Percentiles rank a stretch among this genome's conserved stretches.
Evolutionary conservation across 2,329 filamentous ascomycete genomes (phyloP).

Genomic region (Cladorrhinum sp.): DNA sequence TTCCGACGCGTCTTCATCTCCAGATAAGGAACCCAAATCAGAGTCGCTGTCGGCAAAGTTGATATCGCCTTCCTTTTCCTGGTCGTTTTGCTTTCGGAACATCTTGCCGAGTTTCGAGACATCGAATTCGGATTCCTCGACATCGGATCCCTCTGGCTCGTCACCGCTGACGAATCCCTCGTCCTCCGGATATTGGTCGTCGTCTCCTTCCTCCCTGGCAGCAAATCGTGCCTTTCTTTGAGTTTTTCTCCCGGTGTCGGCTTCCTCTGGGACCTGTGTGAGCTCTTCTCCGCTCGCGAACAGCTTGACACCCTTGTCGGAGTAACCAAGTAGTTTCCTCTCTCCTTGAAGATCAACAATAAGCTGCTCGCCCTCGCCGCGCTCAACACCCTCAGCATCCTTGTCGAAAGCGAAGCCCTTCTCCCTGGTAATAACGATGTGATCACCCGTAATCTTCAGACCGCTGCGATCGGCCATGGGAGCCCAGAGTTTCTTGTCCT

Average conservation of each 20-base stretch:
- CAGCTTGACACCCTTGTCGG: conserved; percentile 76
- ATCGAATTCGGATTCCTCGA: conserved; percentile 52
- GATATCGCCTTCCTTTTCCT: conserved; percentile 64
- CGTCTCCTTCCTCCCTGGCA: conserved; percentile 53
- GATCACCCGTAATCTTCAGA: conserved; percentile 93
- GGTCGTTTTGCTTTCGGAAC: conserved; percentile 53
- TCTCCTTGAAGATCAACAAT: conserved; percentile 86
- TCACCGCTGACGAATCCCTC: conserved; percentile 56
- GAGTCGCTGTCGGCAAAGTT: conserved; percentile 97
- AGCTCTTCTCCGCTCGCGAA: conserved; percentile 76
- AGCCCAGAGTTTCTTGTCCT: conserved; percentile 93
- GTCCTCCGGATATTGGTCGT: conserved; percentile 52
- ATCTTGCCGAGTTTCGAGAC: conserved; percentile 59
- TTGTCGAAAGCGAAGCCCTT: conserved; percentile 73
- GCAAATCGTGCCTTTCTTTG: conserved; percentile 56
- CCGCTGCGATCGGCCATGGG: conserved; percentile 98
- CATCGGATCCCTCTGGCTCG: conserved; percentile 48
- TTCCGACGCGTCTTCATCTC: conserved; percentile 42
- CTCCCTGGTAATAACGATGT: conserved; percentile 78
- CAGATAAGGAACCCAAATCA: conserved; percentile 84
- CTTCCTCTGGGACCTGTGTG: conserved; percentile 54
- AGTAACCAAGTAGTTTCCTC: conserved; percentile 76
- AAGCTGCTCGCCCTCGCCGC: conserved; percentile 92
- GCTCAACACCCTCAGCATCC: conserved; percentile 64
- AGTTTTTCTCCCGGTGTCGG: conserved; percentile 60